Conservation (phyloP, 768 basidiomycete genomes). For the Suillus paluster region DNA sequence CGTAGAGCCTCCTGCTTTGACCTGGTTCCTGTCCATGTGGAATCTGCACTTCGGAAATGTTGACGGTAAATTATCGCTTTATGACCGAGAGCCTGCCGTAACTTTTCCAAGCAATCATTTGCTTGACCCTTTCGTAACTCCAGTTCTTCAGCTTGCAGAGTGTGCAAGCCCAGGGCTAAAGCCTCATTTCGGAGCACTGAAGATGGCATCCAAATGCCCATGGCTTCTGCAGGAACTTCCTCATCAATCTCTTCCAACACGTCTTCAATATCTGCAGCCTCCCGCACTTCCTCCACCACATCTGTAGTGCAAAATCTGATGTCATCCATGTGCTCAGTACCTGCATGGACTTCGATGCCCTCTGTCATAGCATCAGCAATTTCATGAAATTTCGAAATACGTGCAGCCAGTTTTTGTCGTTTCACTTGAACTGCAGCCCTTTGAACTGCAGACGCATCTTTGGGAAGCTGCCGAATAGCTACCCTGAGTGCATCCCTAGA, state of each 20-base stretch:
- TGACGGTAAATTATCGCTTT: conserved; percentile 5
- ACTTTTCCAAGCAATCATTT: conserved; percentile 9
- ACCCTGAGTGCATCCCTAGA: conserved; percentile 8
- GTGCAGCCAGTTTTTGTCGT: neutral
- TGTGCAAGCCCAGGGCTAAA: neutral
- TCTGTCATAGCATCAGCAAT: neutral
- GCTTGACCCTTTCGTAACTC: conserved; percentile 1
- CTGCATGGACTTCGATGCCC: neutral
- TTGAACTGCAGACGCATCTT: conserved; percentile 1
- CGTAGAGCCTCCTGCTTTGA: conserved; percentile 5
- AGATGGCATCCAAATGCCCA: conserved; percentile 13
- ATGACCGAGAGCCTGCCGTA: conserved; percentile 3
- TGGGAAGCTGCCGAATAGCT: conserved; percentile 6
- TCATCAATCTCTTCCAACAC: neutral
- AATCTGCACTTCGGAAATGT: conserved; percentile 5
- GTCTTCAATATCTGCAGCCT: neutral
- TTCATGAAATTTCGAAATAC: neutral
- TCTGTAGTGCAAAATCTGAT: neutral
- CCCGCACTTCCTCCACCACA: neutral
- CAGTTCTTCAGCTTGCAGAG: conserved; percentile 4
- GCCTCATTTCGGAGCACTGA: neutral
- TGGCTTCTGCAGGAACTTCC: neutral
- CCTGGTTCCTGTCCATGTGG: neutral
- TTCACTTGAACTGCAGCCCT: neutral
- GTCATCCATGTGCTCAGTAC: neutral